A percentile compares a stretch with the other conserved stretches of the same genome.
phyloP scores from a whole-genome alignment of 2,329 filamentous ascomycete genomes.

The Penicillium occitanis region DNA sequence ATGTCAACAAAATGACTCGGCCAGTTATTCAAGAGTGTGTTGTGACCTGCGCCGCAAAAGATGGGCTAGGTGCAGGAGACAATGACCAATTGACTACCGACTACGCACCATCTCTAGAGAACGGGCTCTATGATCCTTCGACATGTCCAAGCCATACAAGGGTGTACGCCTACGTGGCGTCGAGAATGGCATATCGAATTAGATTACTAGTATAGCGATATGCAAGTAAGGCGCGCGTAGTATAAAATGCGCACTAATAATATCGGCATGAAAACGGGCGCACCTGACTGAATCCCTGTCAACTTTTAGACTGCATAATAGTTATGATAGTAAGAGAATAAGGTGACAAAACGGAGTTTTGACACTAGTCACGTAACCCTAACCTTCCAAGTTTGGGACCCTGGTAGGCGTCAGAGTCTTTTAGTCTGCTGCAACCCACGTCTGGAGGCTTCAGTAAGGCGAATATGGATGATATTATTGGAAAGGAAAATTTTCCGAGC shows the following conservation, averaged over 20 bases:
- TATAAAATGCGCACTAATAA: background rate
- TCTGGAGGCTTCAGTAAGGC: background rate
- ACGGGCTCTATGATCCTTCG: background rate
- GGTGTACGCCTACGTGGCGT: background rate
- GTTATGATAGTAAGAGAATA: background rate
- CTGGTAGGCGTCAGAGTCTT: background rate
- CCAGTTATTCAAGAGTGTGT: background rate
- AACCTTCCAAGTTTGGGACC: background rate
- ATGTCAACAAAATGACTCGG: background rate
- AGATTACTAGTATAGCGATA: background rate
- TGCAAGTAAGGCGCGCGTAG: background rate
- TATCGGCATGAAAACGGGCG: background rate
- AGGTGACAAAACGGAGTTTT: background rate
- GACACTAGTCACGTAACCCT: background rate
- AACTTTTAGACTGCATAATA: background rate
- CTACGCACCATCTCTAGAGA: background rate
- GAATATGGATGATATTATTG: background rate
- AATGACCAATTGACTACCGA: background rate
- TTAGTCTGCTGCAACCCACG: background rate
- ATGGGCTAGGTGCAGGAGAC: slow-evolving; percentile 1
- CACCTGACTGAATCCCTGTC: slow-evolving; percentile 1
- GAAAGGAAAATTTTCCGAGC: background rate
- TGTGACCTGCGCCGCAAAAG: slow-evolving; percentile 1
- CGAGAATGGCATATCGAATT: background rate
- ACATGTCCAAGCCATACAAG: background rate